Evolutionary conservation across 2,329 filamentous ascomycete species (phyloP).

Genomic region (Meredithiella fracta): DNA sequence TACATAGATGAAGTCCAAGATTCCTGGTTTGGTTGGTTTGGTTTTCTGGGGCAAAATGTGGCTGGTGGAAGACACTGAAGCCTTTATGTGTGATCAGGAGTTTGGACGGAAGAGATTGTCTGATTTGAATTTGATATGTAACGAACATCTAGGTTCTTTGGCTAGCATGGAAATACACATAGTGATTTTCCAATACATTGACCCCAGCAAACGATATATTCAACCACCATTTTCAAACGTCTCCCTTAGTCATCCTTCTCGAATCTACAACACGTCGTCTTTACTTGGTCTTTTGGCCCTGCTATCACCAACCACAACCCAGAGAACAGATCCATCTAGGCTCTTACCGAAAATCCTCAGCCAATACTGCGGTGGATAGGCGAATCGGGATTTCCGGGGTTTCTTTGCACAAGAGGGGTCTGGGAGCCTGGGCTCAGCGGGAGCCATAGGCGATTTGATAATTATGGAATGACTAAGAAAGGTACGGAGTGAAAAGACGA

Average conservation of each 20-base stretch:
- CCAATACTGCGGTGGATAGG: neutral
- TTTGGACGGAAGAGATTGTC: too few relatives aligned
- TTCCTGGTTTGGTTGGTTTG: too few relatives aligned
- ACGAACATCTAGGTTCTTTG: too few relatives aligned
- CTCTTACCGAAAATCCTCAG: neutral
- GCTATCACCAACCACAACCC: neutral
- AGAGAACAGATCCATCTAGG: neutral
- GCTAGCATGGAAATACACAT: too few relatives aligned
- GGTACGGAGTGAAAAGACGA: too few relatives aligned
- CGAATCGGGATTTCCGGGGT: neutral
- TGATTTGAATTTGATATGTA: too few relatives aligned
- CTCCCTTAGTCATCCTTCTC: neutral
- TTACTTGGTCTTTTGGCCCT: neutral
- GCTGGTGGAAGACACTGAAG: too few relatives aligned
- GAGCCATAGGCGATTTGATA: neutral
- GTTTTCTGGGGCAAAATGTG: too few relatives aligned
- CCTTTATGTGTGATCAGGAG: too few relatives aligned
- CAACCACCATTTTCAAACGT: neutral
- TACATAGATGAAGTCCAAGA: neutral
- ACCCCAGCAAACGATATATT: too few relatives aligned
- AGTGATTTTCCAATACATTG: too few relatives aligned
- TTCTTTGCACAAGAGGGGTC: neutral
- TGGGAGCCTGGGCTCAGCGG: neutral
- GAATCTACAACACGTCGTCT: neutral
- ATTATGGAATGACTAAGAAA: neutral